Evolutionary conservation across 1,139 yeast species (phyloP), one percentile per base, ranked within the genome.

Genomic region (Pichia norvegensis): DNA sequence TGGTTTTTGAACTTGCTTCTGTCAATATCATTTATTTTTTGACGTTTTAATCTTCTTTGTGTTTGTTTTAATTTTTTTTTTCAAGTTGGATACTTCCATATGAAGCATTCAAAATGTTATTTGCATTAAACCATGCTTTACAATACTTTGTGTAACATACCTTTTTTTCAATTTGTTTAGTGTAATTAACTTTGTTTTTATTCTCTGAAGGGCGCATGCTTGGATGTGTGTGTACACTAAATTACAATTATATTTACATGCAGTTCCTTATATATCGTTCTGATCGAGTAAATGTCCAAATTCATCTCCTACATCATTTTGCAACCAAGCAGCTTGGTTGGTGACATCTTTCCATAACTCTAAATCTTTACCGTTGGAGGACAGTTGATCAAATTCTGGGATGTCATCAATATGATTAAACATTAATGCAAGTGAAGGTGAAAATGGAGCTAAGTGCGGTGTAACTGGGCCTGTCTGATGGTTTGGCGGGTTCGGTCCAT

Each of bases 291-390:
- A 16, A 23, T 45, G 38, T 29, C 42, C 42, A 25, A 51, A 45
- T 36, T 48, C 53, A 20, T 42, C 47, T 14, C 45, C 48, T 36
- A 49, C 40, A 33, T 52, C 50, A 36, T 42, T 48, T 20, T 48
- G 51, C 44, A 82, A 63, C 92, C 92, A 83, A 59, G 73, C 83
- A 14, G 94, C 87, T 59, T 78, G 87, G 59, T 74, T 74, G 2
- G 86, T 78, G 51, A 84, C 78, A 56, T 82, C 86, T 60, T 78
- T 78, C 90, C 94, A 80, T 44, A 86, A 63, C 55, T 82, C 74
- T 54, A 77, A 74, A 56, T 83, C 87, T 66, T 60, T 64, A 9
- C 66, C 61, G 38, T 53, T 57, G 16, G 59, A 55, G 14, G 53
- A 47, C 27, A 65, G 42, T 8, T 43, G 49, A 20, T 58, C 60